phyloP scores from a whole-genome alignment of 2,329 filamentous ascomycete species.

The Lizonia empirigonia region DNA sequence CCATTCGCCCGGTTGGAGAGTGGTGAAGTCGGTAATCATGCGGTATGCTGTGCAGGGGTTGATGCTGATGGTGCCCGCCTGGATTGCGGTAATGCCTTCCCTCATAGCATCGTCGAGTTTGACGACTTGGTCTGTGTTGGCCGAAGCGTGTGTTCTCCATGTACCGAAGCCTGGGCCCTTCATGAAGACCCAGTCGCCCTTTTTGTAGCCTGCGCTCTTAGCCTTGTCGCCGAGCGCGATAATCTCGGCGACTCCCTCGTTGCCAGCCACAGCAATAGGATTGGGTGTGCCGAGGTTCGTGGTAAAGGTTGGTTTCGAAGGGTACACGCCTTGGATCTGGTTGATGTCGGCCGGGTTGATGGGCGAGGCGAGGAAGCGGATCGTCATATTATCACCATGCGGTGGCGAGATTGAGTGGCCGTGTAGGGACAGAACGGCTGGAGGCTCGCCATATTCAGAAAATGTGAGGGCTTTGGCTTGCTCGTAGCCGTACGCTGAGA shows the following conservation, averaged over 20 bases:
- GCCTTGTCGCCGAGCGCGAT: conserved; percentile 67
- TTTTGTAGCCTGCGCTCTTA: conserved; percentile 60
- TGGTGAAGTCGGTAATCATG: conserved; percentile 82
- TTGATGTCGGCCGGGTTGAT: conserved; percentile 99
- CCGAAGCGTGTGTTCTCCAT: conserved; percentile 89
- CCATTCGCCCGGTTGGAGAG: conserved; percentile 78
- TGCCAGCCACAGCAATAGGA: conserved; percentile 80
- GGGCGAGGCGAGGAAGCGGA: conserved; percentile 87
- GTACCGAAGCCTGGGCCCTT: conserved; percentile 83
- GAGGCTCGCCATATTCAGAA: conserved; percentile 74
- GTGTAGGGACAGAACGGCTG: conserved; percentile 72
- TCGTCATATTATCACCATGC: conserved; percentile 72
- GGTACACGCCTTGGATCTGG: conserved; percentile 96
- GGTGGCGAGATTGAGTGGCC: conserved; percentile 77
- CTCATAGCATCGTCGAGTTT: conserved; percentile 72
- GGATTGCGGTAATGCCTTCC: conserved; percentile 71
- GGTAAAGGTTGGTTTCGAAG: conserved; percentile 78
- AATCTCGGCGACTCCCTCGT: conserved; percentile 95
- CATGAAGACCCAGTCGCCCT: conserved; percentile 95
- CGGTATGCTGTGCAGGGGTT: conserved; percentile 95
- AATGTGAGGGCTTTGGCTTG: conserved; percentile 84
- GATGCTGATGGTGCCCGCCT: conserved; percentile 86
- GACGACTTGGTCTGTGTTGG: conserved; percentile 65
- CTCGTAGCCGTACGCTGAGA: conserved; percentile 76
- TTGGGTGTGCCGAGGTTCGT: conserved; percentile 75